Percentiles rank a stretch among this genome's conserved stretches.
phyloP scores from a whole-genome alignment of 2,329 filamentous ascomycete genomes.

The Pseudogymnoascus sp. region DNA sequence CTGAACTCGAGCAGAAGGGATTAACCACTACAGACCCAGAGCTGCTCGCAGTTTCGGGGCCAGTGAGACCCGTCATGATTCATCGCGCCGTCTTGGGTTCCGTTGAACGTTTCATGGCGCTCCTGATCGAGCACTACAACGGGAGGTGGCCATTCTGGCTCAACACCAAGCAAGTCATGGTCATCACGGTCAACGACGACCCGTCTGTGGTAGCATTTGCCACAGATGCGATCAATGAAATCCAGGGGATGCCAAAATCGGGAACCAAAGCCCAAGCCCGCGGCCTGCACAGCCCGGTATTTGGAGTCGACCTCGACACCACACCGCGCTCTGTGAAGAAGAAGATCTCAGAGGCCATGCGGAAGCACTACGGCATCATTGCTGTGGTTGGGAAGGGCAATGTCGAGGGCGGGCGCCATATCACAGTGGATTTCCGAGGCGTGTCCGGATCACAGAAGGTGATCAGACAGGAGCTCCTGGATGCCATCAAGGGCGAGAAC shows the following conservation, averaged over 20 bases:
- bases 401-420: slow-evolving; percentile 42
- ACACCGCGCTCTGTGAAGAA: slow-evolving; percentile 53
- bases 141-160: slow-evolving; percentile 85
- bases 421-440: slow-evolving; percentile 41
- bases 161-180: slow-evolving; percentile 67
- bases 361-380: slow-evolving; percentile 64
- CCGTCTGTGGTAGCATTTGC: slow-evolving; percentile 23
- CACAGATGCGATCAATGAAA: slow-evolving; percentile 5
- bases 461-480: neutral
- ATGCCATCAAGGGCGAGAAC: neutral
- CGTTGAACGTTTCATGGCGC: slow-evolving; percentile 74
- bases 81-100: slow-evolving; percentile 80
- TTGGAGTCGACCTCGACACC: slow-evolving; percentile 63
- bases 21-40: slow-evolving; percentile 41
- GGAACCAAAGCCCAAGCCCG: slow-evolving; percentile 27
- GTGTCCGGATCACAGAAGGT: slow-evolving; percentile 22
- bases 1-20: slow-evolving; percentile 49
- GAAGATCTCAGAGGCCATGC: slow-evolving; percentile 65
- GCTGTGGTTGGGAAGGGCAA: slow-evolving; percentile 64
- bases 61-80: slow-evolving; percentile 67
- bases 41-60: slow-evolving; percentile 44
- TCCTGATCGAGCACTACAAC: slow-evolving; percentile 75
- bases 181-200: slow-evolving; percentile 63
- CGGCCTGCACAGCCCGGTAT: slow-evolving; percentile 47
- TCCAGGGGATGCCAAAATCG: slow-evolving; percentile 12